Evolutionary conservation across 495 filamentous ascomycete species (phyloP), one percentile per base, ranked within the genome.

Genomic region (Astrothelium subdiscretum): DNA sequence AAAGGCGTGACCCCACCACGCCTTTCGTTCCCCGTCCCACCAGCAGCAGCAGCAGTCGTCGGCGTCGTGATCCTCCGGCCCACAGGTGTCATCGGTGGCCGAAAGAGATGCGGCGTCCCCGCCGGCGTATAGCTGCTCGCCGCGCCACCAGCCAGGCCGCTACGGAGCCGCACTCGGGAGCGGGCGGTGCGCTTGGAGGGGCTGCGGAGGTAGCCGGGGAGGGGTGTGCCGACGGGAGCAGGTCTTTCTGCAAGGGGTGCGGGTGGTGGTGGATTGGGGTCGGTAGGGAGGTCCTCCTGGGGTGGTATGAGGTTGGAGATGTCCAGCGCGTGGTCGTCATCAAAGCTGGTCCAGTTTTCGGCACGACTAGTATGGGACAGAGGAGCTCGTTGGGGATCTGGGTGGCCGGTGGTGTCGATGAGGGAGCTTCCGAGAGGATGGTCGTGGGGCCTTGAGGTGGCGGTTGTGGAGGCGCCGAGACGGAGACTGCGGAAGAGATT

Each of bases 291-390:
- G n/a, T n/a, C n/a, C n/a, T n/a, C n/a, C n/a, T n/a, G n/a, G n/a
- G n/a, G n/a, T n/a, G n/a, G 64, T 5, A 60, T 59, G 29, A 43
- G 58, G 62, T 54, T 57, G 59, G 67, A 65, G 54, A 80, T 72
- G 52, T 69, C 75, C 42, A 76, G 60, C 59, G 80, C 79, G 63
- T 84, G 77, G 4, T 77, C 80, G 8, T 77, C 78, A 63, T 81
- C 77, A 59, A 76, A 67, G 31, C 71, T 68, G 29, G 73, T 77
- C 75, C 62, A 77, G 63, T 66, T 69, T 68, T 70, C 72, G 22
- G 65, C 66, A 58, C 65, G 64, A 12, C 43, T 61, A 24, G 48
- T 54, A 3, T 20, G 22, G 24, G 48, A 54, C 20, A 24, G 22
- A 15, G 43, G 43, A 24, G 15, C 5, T 68, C 71, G 48, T 18